Evolutionary conservation across 768 basidiomycete genomes (phyloP).

Genomic region (Macrocybe gigantea): DNA sequence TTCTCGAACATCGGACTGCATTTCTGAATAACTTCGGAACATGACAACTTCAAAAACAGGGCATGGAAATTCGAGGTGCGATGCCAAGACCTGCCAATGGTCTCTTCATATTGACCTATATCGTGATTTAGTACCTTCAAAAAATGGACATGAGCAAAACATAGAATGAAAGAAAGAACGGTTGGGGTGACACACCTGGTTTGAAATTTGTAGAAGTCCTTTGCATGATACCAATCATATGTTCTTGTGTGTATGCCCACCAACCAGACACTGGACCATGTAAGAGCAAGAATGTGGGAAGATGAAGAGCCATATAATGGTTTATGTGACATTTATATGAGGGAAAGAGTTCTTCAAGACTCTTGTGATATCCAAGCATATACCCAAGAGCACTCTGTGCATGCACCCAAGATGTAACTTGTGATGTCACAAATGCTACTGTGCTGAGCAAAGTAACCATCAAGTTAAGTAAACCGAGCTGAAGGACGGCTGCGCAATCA

Average conservation of each 20-base stretch:
- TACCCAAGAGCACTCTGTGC: too few species aligned
- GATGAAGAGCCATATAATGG: too few species aligned
- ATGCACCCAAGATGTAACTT: too few species aligned
- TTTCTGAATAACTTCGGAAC: slow-evolving; percentile 2
- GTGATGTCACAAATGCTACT: slow-evolving; percentile 20
- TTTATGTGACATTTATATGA: too few species aligned
- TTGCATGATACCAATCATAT: slow-evolving; percentile 26
- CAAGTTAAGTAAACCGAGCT: slow-evolving; percentile 21
- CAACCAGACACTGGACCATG: slow-evolving; percentile 33
- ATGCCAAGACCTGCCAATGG: slow-evolving; percentile 9
- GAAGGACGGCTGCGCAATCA: slow-evolving; percentile 9
- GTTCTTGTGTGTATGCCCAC: slow-evolving; percentile 29
- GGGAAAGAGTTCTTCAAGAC: too few species aligned
- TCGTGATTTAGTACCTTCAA: too few species aligned
- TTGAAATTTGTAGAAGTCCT: slow-evolving; percentile 21
- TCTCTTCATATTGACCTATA: slow-evolving; percentile 10
- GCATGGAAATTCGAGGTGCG: slow-evolving; percentile 7
- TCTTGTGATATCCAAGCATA: too few species aligned
- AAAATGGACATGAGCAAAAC: too few species aligned
- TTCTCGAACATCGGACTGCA: slow-evolving; percentile 2
- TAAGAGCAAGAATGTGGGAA: too few species aligned
- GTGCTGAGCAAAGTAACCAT: slow-evolving; percentile 27
- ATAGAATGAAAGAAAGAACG: too few species aligned
- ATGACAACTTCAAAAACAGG: slow-evolving; percentile 9
- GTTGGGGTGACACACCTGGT: too few species aligned